Evolutionary conservation across 345 rosid species (phyloP), one percentile per base, ranked within the genome.

Genomic region (Adansonia digitata): DNA sequence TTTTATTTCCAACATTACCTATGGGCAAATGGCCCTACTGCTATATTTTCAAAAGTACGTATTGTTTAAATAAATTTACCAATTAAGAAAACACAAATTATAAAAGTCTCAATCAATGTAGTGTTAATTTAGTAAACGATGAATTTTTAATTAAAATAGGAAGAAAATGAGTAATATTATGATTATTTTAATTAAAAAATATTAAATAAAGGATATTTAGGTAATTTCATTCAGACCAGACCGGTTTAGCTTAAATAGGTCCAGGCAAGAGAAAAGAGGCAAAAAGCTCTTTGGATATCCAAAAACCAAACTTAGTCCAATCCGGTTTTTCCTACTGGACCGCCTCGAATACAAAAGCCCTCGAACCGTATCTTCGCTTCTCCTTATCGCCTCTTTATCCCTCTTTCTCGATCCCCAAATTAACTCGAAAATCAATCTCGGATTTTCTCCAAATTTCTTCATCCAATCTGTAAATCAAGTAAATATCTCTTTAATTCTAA

Each of bases 381-480:
- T 0, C 26, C 65, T 29, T 29, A 48, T 29, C 34, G 56, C 56
- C 72, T 8, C 26, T 27, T 68, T 17, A 0, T 1, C 57, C 57
- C 27, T 48, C 26, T 29, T 69, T 29, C 40, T 17, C 17, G 42
- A 69, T 69, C 57, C 72, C 57, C 72, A 29, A 69, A 69, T 69
- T 18, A 10, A 69, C 15, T 27, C 0, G 15, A 1, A 17, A 48
- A 17, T 48, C 35, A 18, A 69, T 69, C 72, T 17, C 56, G 7
- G 42, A 67, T 69, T 69, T 69, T 48, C 7, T 29, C 18, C 7
- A 14, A 15, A 26, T 46, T 69, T 69, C 42, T 69, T 69, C 42
- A 1, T 69, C 24, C 18, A 48, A 69, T 69, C 59, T 18, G 40
- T 48, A 48, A 69, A 69, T 45, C 35, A 18, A 1, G 7, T 17